Conservation (phyloP, 1,139 yeast species). For the Neolecta irregularis region DNA sequence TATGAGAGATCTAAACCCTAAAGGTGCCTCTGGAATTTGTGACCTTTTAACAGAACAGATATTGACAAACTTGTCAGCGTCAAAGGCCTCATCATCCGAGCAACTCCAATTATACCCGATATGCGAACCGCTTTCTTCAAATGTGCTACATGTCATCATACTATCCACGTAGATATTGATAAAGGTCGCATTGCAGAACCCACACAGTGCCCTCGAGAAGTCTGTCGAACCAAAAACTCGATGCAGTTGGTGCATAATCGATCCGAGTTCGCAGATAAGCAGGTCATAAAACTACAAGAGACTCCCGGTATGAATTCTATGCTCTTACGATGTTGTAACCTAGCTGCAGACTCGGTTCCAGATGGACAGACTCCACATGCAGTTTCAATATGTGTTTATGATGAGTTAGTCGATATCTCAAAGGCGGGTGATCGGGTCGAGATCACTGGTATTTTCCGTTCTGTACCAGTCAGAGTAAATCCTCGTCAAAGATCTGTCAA, state of each 20-base stretch:
- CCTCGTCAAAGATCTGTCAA: slow-evolving; percentile 73
- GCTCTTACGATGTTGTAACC: not conserved
- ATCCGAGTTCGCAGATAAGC: slow-evolving; percentile 86
- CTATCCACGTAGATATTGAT: slow-evolving; percentile 81
- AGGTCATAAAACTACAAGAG: slow-evolving; percentile 83
- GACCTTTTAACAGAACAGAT: slow-evolving; percentile 28
- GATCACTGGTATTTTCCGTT: slow-evolving; percentile 88
- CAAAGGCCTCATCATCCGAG: slow-evolving; percentile 77
- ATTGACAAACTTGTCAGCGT: slow-evolving; percentile 84
- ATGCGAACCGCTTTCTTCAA: slow-evolving; percentile 95
- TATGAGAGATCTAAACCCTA: slow-evolving; percentile 89
- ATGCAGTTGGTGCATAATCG: slow-evolving; percentile 87
- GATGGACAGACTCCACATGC: slow-evolving; percentile 99
- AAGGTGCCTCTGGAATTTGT: slow-evolving; percentile 17
- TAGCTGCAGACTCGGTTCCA: slow-evolving; percentile 66
- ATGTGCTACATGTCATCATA: slow-evolving; percentile 90
- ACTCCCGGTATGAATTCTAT: slow-evolving; percentile 33
- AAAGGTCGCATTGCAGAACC: slow-evolving; percentile 93
- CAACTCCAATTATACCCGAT: slow-evolving; percentile 89
- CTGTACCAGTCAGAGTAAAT: slow-evolving; percentile 79
- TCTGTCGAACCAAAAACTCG: slow-evolving; percentile 71
- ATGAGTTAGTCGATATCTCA: slow-evolving; percentile 84
- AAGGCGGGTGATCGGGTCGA: slow-evolving; percentile 95
- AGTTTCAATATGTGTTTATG: slow-evolving; percentile 84
- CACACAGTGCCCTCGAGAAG: slow-evolving; percentile 73